phyloP scores from a whole-genome alignment of 148 eudicot genomes.

The Nyssa sinensis region DNA sequence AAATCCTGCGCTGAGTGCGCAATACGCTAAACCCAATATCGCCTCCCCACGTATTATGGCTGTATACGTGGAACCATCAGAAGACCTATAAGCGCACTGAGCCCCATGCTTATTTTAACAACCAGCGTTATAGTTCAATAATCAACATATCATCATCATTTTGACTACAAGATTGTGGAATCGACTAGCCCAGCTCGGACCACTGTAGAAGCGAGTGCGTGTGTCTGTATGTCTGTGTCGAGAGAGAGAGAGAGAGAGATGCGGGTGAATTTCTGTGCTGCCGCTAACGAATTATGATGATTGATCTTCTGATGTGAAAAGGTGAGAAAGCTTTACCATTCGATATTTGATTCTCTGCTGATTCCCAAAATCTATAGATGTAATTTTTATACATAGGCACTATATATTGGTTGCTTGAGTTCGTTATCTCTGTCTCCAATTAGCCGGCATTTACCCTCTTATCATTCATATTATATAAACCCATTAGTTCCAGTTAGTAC shows the following conservation, averaged over 20 bases:
- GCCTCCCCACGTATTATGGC: background rate
- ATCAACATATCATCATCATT: background rate
- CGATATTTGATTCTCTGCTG: background rate
- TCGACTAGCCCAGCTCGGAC: background rate
- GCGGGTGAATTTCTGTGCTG: background rate
- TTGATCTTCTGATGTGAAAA: background rate
- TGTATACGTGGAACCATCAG: background rate
- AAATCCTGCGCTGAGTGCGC: conserved; percentile 2
- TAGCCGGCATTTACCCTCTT: background rate
- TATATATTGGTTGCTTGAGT: background rate
- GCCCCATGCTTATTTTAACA: too few relatives aligned
- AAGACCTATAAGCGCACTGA: too few relatives aligned
- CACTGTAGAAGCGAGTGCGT: background rate
- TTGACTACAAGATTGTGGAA: background rate
- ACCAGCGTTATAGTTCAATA: background rate
- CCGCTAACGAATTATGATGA: background rate
- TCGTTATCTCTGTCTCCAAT: background rate
- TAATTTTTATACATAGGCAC: background rate
- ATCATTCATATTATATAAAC: background rate
- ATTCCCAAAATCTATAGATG: background rate
- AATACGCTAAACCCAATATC: background rate
- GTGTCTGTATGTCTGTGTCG: background rate
- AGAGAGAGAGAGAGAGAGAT: conserved; percentile 2
- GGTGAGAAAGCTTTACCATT: background rate
- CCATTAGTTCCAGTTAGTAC: background rate